Evolutionary conservation across 73 alveolate genomes (phyloP).

Genomic region (Breviolum minutum): DNA sequence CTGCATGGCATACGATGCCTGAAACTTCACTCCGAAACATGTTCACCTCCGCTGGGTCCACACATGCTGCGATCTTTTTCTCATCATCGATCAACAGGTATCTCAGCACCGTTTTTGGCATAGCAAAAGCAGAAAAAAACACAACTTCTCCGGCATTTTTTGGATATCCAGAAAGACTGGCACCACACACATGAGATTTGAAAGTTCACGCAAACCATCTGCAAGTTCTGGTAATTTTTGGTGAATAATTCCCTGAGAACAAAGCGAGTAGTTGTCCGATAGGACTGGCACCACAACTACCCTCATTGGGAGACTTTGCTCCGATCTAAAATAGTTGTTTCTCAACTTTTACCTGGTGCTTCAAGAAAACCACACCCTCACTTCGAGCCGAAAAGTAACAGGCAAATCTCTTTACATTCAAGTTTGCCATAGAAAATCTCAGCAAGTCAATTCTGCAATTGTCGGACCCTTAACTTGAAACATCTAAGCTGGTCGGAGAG

Average conservation of each 20-base stretch:
- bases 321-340: background rate
- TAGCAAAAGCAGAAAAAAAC: too few relatives aligned
- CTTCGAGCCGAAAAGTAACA: too few relatives aligned
- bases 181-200: background rate
- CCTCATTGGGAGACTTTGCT: conserved; percentile 66
- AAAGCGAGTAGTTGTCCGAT: conserved; percentile 77
- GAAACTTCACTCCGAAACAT: background rate
- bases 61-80: conserved; percentile 88
- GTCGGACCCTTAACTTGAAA: background rate
- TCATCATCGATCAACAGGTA: conserved; percentile 80
- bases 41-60: conserved; percentile 90
- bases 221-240: background rate
- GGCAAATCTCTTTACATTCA: too few relatives aligned
- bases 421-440: background rate
- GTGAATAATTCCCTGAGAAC: background rate
- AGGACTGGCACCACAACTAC: conserved; percentile 93
- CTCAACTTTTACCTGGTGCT: too few relatives aligned
- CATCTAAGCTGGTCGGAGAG: too few relatives aligned
- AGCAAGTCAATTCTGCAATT: background rate
- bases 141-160: too few relatives aligned
- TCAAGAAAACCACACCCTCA: too few relatives aligned
- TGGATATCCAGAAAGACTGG: too few relatives aligned
- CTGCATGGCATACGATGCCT: background rate
- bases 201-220: too few relatives aligned
- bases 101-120: background rate